Conservation (phyloP, 2,329 filamentous ascomycete genomes). For the Cryphonectria carpinicola region DNA sequence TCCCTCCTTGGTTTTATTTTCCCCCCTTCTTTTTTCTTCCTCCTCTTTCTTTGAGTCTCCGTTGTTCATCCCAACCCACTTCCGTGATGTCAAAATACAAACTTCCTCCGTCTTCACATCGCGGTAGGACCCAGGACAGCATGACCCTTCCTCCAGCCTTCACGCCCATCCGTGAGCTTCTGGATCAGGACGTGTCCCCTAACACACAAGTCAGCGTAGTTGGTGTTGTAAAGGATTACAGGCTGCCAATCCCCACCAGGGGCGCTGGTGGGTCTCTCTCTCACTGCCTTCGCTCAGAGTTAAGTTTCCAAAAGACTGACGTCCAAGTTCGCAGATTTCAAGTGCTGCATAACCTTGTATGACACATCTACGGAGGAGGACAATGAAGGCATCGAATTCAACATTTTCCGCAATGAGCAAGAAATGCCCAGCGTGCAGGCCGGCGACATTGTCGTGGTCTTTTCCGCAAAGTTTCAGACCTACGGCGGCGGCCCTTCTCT, state of each 20-base stretch:
- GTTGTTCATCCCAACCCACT: not conserved
- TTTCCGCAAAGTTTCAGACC: conserved; percentile 56
- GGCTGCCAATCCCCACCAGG: conserved; percentile 54
- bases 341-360: conserved; percentile 62
- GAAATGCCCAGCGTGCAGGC: conserved; percentile 52
- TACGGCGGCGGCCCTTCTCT: conserved; percentile 44
- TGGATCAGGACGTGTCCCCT: conserved; percentile 43
- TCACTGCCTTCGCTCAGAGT: not conserved
- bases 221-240: conserved; percentile 71
- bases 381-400: conserved; percentile 49
- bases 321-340: conserved; percentile 52
- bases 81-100: conserved; percentile 18
- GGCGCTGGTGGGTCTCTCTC: conserved; percentile 50
- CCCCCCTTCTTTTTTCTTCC: too few relatives aligned
- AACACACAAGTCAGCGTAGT: conserved; percentile 59
- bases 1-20: not conserved
- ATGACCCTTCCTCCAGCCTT: conserved; percentile 46
- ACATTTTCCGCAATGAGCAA: conserved; percentile 61
- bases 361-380: conserved; percentile 59
- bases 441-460: conserved; percentile 69
- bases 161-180: conserved; percentile 44
- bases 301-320: not conserved
- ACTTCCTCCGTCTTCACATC: conserved; percentile 11
- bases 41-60: not conserved
- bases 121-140: conserved; percentile 6